Evolutionary conservation across 176 grass and related monocot genomes (phyloP).

Genomic region (Musa schizocarpa): DNA sequence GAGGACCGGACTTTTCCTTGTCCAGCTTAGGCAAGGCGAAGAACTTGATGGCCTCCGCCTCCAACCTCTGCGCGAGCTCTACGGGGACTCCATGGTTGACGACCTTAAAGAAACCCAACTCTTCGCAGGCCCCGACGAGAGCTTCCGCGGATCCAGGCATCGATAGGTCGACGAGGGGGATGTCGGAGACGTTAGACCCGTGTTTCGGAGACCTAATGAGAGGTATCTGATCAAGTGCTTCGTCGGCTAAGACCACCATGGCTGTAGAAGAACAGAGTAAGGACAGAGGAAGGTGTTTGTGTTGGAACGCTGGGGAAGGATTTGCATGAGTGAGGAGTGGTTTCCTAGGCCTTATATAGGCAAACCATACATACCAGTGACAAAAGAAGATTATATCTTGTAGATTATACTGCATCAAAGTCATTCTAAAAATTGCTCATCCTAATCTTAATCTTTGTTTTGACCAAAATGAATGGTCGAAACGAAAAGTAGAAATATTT

Average conservation of each 20-base stretch:
- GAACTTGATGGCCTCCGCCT: constrained; percentile 56
- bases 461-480: no score
- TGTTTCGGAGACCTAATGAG: constrained; percentile 42
- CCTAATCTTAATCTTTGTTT: no score
- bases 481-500: no score
- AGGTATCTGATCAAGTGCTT: constrained; percentile 50
- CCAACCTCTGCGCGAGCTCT: constrained; percentile 27
- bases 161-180: constrained; percentile 58
- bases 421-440: no score
- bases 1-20: constrained; percentile 42
- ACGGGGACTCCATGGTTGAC: constrained; percentile 53
- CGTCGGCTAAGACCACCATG: constrained; percentile 72
- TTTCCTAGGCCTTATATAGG: no score
- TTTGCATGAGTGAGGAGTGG: no score
- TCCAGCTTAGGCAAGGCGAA: constrained; percentile 46
- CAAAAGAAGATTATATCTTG: no score
- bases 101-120: constrained; percentile 79
- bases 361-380: no score
- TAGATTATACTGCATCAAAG: no score
- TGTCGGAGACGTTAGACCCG: constrained; percentile 26
- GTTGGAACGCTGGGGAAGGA: no score
- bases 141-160: constrained; percentile 19
- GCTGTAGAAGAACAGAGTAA: not conserved
- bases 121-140: constrained; percentile 51
- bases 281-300: no score